These are phyloP conservation scores for Spirogloea muscicola DNA, from an alignment of 139 green algal species.

Conservation along the genomic window DNA sequence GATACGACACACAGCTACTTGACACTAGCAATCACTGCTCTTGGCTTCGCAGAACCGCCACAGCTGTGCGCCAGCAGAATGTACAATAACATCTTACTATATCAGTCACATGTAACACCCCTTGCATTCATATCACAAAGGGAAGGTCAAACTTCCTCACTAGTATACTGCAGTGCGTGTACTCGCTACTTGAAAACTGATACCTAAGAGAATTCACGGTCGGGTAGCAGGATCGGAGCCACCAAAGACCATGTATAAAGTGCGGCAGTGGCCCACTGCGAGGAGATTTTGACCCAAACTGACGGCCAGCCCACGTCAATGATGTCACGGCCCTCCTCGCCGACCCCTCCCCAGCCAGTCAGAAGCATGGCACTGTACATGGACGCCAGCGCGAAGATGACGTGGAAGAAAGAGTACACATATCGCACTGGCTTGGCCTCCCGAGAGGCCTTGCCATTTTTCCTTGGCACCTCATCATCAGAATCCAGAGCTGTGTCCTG, in stretches of 20 bases:
- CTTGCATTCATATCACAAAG: too few species aligned
- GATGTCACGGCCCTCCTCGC: slow-evolving; percentile 62
- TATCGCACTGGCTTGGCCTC: slow-evolving; percentile 35
- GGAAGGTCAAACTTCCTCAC: too few species aligned
- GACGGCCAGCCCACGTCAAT: slow-evolving; percentile 93
- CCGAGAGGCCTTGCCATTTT: neutral
- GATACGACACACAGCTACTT: too few species aligned
- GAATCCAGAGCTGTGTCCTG: neutral
- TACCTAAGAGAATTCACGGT: slow-evolving; percentile 76
- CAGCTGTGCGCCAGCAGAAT: too few species aligned
- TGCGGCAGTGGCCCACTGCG: slow-evolving; percentile 68
- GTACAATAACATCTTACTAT: too few species aligned
- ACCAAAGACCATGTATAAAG: slow-evolving; percentile 92
- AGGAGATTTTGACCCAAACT: slow-evolving; percentile 88
- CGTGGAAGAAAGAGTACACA: slow-evolving; percentile 84
- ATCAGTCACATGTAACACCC: too few species aligned
- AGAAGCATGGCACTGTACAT: slow-evolving; percentile 96
- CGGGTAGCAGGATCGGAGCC: slow-evolving; percentile 79
- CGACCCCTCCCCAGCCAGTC: slow-evolving; percentile 85
- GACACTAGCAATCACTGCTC: too few species aligned
- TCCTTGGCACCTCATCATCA: slow-evolving; percentile 8
- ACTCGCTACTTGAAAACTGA: too few species aligned
- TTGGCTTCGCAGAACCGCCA: too few species aligned
- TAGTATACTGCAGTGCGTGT: too few species aligned
- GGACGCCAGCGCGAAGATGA: slow-evolving; percentile 90